Percentiles rank a stretch among this genome's conserved stretches.
phyloP scores from a whole-genome alignment of 1,284 basidiomycete genomes.

The Filobasidium uniguttulatum region DNA sequence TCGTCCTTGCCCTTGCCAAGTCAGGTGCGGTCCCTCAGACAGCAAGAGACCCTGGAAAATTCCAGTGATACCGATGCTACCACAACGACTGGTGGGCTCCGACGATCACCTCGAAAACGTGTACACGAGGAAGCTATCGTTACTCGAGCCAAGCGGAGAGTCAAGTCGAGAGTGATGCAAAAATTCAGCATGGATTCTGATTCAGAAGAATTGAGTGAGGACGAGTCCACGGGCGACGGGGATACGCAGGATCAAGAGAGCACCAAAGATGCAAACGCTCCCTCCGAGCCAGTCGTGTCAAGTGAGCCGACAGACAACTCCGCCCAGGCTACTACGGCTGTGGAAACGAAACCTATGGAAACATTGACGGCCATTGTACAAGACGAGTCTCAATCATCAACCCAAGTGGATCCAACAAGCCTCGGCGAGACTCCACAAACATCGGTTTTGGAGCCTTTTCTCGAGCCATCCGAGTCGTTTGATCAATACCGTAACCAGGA shows the following conservation, averaged over 20 bases:
- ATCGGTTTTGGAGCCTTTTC: background rate
- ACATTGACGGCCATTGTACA: no score
- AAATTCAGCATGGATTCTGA: conserved; percentile 19
- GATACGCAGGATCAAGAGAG: conserved; percentile 15
- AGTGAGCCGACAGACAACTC: no score
- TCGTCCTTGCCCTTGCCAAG: conserved; percentile 11
- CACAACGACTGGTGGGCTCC: conserved; percentile 21
- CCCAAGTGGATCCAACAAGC: no score
- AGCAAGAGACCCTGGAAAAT: conserved; percentile 15
- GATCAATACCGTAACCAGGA: conserved; percentile 19
- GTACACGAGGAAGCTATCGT: conserved; percentile 4
- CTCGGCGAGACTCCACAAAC: no score
- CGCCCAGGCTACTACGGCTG: no score
- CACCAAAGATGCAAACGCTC: conserved; percentile 11
- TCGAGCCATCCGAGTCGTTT: background rate
- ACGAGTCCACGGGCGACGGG: conserved; percentile 14
- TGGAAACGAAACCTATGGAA: no score
- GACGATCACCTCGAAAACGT: conserved; percentile 9
- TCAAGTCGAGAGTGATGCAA: conserved; percentile 15
- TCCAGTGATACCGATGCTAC: conserved; percentile 8
- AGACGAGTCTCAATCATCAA: no score
- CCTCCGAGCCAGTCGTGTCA: background rate
- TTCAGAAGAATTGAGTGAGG: conserved; percentile 17
- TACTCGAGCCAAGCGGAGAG: conserved; percentile 16
- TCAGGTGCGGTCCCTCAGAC: conserved; percentile 19